Percentiles rank a stretch among this genome's conserved stretches.
phyloP scores from a whole-genome alignment of 2,329 filamentous ascomycete species.

The Fusarium chuoi region DNA sequence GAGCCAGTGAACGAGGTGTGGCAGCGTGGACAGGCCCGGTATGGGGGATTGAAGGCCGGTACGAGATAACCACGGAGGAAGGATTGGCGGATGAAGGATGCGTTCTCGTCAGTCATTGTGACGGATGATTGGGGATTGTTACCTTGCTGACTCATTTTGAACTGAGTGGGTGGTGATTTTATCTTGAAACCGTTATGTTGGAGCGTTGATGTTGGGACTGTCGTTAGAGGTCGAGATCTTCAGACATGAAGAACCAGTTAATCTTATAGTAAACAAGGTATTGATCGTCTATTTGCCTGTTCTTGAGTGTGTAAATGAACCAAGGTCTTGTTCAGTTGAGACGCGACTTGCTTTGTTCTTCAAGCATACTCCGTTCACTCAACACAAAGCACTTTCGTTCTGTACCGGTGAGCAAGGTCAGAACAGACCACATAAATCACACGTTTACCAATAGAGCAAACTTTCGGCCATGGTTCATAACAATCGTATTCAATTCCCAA shows the following conservation, averaged over 20 bases:
- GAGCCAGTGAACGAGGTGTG: not conserved
- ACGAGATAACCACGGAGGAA: conserved; percentile 19
- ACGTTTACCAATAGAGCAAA: not conserved
- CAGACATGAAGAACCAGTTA: not conserved
- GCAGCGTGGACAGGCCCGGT: conserved; percentile 17
- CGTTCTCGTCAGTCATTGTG: not conserved
- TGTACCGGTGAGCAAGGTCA: not conserved
- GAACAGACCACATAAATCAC: too few relatives aligned
- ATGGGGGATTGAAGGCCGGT: conserved; percentile 1
- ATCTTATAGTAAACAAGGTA: not conserved
- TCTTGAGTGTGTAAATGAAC: not conserved
- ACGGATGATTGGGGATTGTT: not conserved
- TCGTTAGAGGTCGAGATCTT: too few relatives aligned
- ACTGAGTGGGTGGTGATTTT: not conserved
- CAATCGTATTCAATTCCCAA: not conserved
- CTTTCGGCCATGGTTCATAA: accelerated
- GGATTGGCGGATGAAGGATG: conserved; percentile 3
- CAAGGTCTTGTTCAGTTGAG: not conserved
- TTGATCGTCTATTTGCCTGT: accelerated
- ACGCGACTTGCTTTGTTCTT: not conserved
- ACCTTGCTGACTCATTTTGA: not conserved
- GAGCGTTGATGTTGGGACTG: not conserved
- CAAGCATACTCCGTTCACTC: not conserved
- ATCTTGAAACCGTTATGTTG: not conserved
- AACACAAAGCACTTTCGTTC: not conserved